A percentile compares a stretch with the other conserved stretches of the same genome.
Evolutionary conservation across 2,329 filamentous ascomycete species (phyloP).

Genomic region (Beauveria varroae): DNA sequence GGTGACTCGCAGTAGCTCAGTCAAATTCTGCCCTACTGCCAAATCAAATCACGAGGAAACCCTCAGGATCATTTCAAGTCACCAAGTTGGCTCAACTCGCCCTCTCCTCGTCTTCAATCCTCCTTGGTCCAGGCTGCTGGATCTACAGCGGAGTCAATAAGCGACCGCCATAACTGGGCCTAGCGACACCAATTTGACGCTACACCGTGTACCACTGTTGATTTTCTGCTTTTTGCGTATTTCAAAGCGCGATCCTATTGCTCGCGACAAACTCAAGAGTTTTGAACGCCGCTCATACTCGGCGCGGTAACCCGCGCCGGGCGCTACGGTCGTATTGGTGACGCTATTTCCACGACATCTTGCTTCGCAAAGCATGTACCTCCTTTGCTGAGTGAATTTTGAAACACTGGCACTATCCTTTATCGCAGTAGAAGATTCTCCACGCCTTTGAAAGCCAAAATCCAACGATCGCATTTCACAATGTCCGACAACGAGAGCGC

Average conservation of each 20-base stretch:
- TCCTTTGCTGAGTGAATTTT: slow-evolving; percentile 30
- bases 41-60: slow-evolving; percentile 13
- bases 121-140: slow-evolving; percentile 87
- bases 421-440: neutral
- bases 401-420: neutral
- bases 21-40: neutral
- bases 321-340: slow-evolving; percentile 2
- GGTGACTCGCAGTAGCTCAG: slow-evolving; percentile 10
- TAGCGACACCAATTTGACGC: slow-evolving; percentile 11
- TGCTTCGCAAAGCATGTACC: neutral
- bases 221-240: neutral
- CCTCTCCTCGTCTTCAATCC: slow-evolving; percentile 64
- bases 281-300: slow-evolving; percentile 16
- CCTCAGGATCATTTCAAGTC: slow-evolving; percentile 44
- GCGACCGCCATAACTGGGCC: slow-evolving; percentile 84
- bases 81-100: slow-evolving; percentile 87
- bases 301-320: slow-evolving; percentile 13
- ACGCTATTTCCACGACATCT: neutral
- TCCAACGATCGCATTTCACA: slow-evolving; percentile 31
- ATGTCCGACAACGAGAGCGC: slow-evolving; percentile 63
- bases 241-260: neutral
- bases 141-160: slow-evolving; percentile 95
- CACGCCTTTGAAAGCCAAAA: neutral
- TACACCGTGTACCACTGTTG: neutral
- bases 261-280: neutral